A percentile compares a stretch with the other conserved stretches of the same genome.
These are phyloP conservation scores for Earliella scabrosa DNA, from an alignment of 1,284 basidiomycete species.

Conservation along the genomic window DNA sequence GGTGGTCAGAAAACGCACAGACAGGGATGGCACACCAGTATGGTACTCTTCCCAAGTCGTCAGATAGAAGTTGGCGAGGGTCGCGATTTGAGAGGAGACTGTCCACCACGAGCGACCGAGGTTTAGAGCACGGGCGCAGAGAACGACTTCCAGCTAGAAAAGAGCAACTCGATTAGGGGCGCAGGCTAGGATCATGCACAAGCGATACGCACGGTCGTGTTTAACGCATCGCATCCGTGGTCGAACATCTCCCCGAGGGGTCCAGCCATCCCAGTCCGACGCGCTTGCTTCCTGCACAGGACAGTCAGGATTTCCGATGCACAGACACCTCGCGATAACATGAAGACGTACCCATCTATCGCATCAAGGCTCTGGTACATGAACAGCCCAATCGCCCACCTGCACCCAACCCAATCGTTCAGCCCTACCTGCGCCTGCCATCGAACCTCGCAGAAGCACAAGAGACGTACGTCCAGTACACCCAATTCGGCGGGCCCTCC, in stretches of 20 bases:
- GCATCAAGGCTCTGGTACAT: conserved; percentile 91
- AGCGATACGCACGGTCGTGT: conserved; percentile 78
- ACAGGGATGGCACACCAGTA: conserved; percentile 82
- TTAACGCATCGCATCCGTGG: conserved; percentile 93
- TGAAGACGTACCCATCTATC: conserved; percentile 75
- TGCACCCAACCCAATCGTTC: conserved; percentile 4
- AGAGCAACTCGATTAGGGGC: background rate
- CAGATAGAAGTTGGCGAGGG: conserved; percentile 93
- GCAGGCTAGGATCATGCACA: background rate
- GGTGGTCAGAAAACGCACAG: background rate
- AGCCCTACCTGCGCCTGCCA: background rate
- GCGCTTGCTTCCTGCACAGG: conserved; percentile 84
- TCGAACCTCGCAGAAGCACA: background rate
- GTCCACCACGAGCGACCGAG: conserved; percentile 97
- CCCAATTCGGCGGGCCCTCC: conserved; percentile 74
- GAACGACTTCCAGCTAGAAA: conserved; percentile 81
- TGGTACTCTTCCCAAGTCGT: conserved; percentile 99
- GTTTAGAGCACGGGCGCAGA: conserved; percentile 86
- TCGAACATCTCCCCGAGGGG: conserved; percentile 98
- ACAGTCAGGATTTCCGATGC: background rate
- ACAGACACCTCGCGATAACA: background rate
- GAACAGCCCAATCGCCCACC: conserved; percentile 92
- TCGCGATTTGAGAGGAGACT: conserved; percentile 83
- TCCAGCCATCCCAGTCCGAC: conserved; percentile 94
- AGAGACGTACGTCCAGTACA: conserved; percentile 79